Percentiles rank a stretch among this genome's conserved stretches.
These are phyloP conservation scores for Malassezia vespertilionis DNA, from an alignment of 1,284 basidiomycete species.

Conservation along the genomic window DNA sequence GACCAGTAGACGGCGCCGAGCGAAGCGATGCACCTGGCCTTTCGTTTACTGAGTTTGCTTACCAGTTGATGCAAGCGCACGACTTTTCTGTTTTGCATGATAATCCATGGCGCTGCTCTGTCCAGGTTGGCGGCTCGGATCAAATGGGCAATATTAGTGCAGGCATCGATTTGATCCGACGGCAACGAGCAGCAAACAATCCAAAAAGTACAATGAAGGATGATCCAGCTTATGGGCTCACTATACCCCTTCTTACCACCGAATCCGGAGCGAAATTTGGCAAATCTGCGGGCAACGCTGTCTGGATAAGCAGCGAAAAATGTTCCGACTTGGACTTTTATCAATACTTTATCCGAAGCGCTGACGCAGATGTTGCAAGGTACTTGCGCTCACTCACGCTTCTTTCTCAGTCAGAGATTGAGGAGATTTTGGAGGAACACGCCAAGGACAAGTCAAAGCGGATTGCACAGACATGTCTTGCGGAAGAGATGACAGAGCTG, in stretches of 20 bases:
- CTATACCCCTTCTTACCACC: conserved; percentile 85
- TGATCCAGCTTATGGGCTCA: conserved; percentile 64
- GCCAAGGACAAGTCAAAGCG: conserved; percentile 55
- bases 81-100: conserved; percentile 75
- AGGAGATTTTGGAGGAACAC: conserved; percentile 57
- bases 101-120: conserved; percentile 57
- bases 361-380: conserved; percentile 69
- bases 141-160: conserved; percentile 98
- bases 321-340: conserved; percentile 36
- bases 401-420: conserved; percentile 57
- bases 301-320: conserved; percentile 55
- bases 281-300: conserved; percentile 88
- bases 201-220: not conserved
- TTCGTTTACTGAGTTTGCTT: conserved; percentile 93
- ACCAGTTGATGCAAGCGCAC: conserved; percentile 91
- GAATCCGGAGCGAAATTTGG: conserved; percentile 87
- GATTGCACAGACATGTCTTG: conserved; percentile 65
- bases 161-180: conserved; percentile 75
- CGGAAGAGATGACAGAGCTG: conserved; percentile 74
- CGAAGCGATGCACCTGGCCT: conserved; percentile 55
- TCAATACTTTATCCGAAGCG: conserved; percentile 76
- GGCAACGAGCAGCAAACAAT: conserved; percentile 41
- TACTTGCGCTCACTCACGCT: conserved; percentile 79
- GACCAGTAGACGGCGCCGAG: not conserved
- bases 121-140: conserved; percentile 91